Evolutionary conservation across 2,329 filamentous ascomycete species (phyloP).

Genomic region (Fusarium oligoseptatum): DNA sequence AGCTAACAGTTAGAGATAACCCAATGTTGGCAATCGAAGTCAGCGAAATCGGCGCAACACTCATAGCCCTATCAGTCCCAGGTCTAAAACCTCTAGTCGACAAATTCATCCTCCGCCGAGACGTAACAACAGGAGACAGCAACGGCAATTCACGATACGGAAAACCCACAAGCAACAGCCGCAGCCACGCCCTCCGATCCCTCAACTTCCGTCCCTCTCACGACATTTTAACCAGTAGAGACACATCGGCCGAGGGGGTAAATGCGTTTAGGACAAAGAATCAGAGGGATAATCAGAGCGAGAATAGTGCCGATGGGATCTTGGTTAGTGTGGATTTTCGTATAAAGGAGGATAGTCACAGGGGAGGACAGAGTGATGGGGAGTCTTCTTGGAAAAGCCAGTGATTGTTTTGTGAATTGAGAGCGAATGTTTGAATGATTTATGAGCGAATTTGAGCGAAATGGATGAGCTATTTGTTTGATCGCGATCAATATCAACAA

Average conservation of each 20-base stretch:
- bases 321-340: constrained; percentile 54
- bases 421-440: neutral
- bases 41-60: constrained; percentile 63
- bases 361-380: constrained; percentile 14
- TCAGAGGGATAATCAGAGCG: constrained; percentile 39
- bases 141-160: constrained; percentile 42
- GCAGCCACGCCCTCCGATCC: constrained; percentile 48
- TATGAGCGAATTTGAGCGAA: neutral
- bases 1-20: constrained; percentile 51
- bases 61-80: constrained; percentile 64
- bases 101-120: constrained; percentile 47
- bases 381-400: constrained; percentile 10
- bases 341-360: constrained; percentile 47
- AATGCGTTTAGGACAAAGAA: constrained; percentile 37
- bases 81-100: constrained; percentile 63
- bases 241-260: constrained; percentile 42
- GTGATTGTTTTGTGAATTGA: neutral
- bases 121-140: constrained; percentile 30
- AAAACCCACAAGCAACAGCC: constrained; percentile 37
- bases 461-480: neutral
- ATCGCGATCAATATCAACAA: neutral
- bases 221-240: constrained; percentile 44
- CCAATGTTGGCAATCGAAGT: constrained; percentile 64
- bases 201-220: constrained; percentile 50
- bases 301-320: constrained; percentile 49